Evolutionary conservation across 495 filamentous ascomycete genomes (phyloP), one percentile per base, ranked within the genome.

Genomic region (Staphylotrichum longicolle): DNA sequence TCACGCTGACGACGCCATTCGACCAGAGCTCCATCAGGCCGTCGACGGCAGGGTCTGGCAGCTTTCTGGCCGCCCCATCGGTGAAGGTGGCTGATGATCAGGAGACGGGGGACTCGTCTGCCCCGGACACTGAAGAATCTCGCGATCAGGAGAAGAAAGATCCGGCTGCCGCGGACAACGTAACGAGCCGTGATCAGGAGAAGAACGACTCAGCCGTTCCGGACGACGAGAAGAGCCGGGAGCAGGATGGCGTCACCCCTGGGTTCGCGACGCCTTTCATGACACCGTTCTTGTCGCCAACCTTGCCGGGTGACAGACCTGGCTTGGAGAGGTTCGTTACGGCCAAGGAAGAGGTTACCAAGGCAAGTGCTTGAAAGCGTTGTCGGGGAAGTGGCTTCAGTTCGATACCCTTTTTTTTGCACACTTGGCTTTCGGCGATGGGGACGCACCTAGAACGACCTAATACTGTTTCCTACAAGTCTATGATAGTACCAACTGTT

Each of bases 321-420:
- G 66, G 57, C 4, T 10, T 79, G 49, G 76, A 80, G 60, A 74
- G 75, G 9, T 80, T 80, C 47, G 70, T 77, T 12, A 78, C 75
- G 2, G 77, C 76, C 6, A 69, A 71, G 54, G 70, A 74, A 52
- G 48, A 27, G 14, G 44, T 74, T 7, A 65, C 72, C 15, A 61
- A 49, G 15, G 55, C 11, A n/a, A 54, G 5, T 32, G 15, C 20
- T 44, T 66, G 56, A 56, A 27, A 27, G 20, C 20, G 44, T 12
- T n/a, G 30, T 34, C 8, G 33, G 35, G 4, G 37, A 41, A 8
- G 37, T 59, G 46, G 15, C n/a, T 57, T 47, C 20, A 5, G 30
- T 58, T 51, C 15, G 35, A 70, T 70, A 68, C 59, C 63, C 65
- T 42, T 53, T 54, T 51, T 34, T 53, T 52, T 56, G n/a, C 20